These are phyloP conservation scores for Talaromyces verruculosus DNA, from an alignment of 2,329 filamentous ascomycete genomes.

Conservation along the genomic window DNA sequence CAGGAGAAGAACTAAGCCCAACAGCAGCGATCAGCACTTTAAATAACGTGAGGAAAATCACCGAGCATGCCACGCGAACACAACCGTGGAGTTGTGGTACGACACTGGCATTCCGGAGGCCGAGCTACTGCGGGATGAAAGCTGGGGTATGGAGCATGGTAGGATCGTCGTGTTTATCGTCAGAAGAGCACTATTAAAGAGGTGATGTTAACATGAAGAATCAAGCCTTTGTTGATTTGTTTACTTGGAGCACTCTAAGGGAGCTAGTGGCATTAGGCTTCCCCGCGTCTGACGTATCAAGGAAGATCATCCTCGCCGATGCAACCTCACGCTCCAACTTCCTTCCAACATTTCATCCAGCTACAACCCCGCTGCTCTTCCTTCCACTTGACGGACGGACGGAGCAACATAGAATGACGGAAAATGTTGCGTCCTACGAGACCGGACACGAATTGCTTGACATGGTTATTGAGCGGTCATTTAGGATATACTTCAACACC, in stretches of 20 bases:
- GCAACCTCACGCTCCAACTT: conserved; percentile 11
- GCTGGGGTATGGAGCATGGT: conserved; percentile 2
- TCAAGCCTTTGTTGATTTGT: conserved; percentile 2
- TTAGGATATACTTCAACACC: too few relatives aligned
- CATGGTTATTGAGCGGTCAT: not conserved
- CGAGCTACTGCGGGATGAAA: not conserved
- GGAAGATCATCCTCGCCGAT: conserved; percentile 10
- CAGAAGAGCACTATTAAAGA: not conserved
- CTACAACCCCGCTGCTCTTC: not conserved
- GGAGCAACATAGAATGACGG: not conserved
- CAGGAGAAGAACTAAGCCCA: not conserved
- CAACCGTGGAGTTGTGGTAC: not conserved
- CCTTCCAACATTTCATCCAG: not conserved
- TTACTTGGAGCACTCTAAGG: not conserved
- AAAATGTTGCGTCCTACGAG: not conserved
- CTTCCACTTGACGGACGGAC: not conserved
- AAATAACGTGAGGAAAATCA: not conserved
- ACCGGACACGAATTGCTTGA: not conserved
- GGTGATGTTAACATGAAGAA: not conserved
- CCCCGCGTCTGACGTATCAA: not conserved
- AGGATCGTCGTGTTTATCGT: not conserved
- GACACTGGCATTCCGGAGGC: not conserved
- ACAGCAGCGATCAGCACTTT: not conserved
- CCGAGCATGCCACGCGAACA: not conserved
- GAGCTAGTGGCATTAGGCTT: not conserved